Evolutionary conservation across 2,329 filamentous ascomycete species (phyloP).

Genomic region (Lasiodiplodia sp.): DNA sequence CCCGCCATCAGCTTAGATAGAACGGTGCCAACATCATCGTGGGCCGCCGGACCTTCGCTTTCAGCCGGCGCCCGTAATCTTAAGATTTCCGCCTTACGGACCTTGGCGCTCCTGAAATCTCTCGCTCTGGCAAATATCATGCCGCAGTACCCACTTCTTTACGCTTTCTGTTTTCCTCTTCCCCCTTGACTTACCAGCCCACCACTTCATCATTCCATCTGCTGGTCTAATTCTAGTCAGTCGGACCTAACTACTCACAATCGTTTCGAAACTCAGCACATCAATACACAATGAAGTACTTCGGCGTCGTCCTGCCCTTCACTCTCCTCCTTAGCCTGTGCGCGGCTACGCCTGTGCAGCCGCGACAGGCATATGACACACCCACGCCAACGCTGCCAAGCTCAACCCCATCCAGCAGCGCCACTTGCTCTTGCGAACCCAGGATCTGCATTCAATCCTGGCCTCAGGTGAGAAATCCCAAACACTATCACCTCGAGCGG

Average conservation of each 20-base stretch:
- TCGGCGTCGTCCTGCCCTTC: conserved; percentile 13
- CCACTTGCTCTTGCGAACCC: conserved; percentile 28
- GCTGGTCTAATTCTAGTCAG: not conserved
- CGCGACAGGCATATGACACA: not conserved
- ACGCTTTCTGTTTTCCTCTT: not conserved
- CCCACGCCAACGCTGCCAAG: conserved; percentile 7
- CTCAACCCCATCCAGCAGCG: conserved; percentile 8
- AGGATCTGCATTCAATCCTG: conserved; percentile 28
- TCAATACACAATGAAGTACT: conserved; percentile 20
- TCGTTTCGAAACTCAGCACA: not conserved
- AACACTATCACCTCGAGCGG: not conserved
- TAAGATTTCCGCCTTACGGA: conserved; percentile 19
- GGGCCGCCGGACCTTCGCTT: conserved; percentile 13
- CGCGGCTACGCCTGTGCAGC: conserved; percentile 8
- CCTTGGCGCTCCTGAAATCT: conserved; percentile 27
- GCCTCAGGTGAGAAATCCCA: conserved; percentile 13
- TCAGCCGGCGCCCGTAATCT: conserved; percentile 8
- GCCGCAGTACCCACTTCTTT: conserved; percentile 1
- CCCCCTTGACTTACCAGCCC: conserved; percentile 12
- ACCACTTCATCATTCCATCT: not conserved
- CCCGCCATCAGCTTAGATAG: not conserved
- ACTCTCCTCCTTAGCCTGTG: not conserved
- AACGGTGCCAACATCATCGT: conserved; percentile 2
- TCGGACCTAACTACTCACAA: not conserved
- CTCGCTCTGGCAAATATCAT: conserved; percentile 21